Evolutionary conservation across 257 asterid species (phyloP).

Genomic region (Thymus mandschuricus): DNA sequence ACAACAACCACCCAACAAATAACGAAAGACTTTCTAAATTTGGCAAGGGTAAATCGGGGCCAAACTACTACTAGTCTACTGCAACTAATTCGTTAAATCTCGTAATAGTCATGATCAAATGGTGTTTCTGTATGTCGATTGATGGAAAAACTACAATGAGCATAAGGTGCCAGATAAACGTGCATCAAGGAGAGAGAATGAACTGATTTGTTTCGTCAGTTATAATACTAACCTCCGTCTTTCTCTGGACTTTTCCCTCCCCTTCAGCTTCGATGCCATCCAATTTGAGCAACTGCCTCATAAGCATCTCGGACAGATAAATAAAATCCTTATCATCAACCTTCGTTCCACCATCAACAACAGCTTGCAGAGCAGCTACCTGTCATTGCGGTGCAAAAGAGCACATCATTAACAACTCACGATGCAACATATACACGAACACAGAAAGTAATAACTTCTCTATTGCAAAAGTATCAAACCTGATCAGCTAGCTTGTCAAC

Average conservation of each 20-base stretch:
- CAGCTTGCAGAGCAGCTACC: constrained; percentile 76
- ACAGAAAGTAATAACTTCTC: not conserved
- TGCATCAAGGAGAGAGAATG: not conserved
- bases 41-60: too few relatives aligned
- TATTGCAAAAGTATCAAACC: constrained; percentile 42
- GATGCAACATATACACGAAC: not conserved
- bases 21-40: too few relatives aligned
- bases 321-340: constrained; percentile 63
- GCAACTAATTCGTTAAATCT: not conserved
- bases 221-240: constrained; percentile 66
- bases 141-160: not conserved
- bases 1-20: too few relatives aligned
- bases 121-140: not conserved
- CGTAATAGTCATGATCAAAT: not conserved
- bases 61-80: too few relatives aligned
- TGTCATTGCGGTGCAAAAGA: constrained; percentile 29
- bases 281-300: constrained; percentile 84
- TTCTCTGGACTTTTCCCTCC: constrained; percentile 84
- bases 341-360: constrained; percentile 56
- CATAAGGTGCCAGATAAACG: not conserved
- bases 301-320: constrained; percentile 83
- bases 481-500: constrained; percentile 74
- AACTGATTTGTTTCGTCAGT: not conserved
- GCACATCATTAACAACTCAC: constrained; percentile 24
- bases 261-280: constrained; percentile 90